A percentile compares a stretch with the other conserved stretches of the same genome.
Evolutionary conservation across 2,329 filamentous ascomycete species (phyloP).

Genomic region (Colletotrichum zoysiae): DNA sequence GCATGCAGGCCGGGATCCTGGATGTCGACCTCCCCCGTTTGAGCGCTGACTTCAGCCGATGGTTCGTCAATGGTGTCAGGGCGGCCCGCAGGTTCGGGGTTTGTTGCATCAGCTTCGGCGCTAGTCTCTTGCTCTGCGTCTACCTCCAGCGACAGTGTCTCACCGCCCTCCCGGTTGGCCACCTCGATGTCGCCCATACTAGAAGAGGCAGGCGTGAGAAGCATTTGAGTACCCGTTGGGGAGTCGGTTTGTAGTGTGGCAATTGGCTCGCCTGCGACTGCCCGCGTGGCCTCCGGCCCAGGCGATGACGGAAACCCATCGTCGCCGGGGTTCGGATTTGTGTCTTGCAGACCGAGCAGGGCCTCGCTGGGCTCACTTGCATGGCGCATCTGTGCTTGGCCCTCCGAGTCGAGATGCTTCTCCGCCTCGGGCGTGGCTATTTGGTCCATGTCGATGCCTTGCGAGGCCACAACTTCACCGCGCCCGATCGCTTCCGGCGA

Average conservation of each 20-base stretch:
- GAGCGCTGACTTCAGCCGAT: constrained; percentile 8
- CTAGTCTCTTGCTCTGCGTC: constrained; percentile 33
- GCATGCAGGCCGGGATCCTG: constrained; percentile 37
- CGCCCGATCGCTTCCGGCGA: background rate
- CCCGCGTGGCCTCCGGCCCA: constrained; percentile 34
- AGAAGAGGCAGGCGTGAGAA: constrained; percentile 5
- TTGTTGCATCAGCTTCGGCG: constrained; percentile 37
- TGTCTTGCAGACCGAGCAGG: constrained; percentile 28
- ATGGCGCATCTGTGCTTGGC: constrained; percentile 28
- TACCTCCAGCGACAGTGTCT: constrained; percentile 23
- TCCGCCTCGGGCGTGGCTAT: constrained; percentile 21
- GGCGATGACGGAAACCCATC: constrained; percentile 29
- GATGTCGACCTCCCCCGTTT: constrained; percentile 30
- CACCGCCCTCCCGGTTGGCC: constrained; percentile 39
- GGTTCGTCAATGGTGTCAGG: constrained; percentile 37
- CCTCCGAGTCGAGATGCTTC: constrained; percentile 26
- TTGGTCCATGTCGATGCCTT: constrained; percentile 13
- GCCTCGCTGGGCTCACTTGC: constrained; percentile 22
- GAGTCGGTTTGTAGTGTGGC: constrained; percentile 9
- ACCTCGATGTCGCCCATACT: constrained; percentile 8
- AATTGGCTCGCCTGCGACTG: constrained; percentile 14
- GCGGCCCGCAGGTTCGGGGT: constrained; percentile 33
- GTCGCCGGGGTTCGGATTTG: constrained; percentile 2
- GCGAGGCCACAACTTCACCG: constrained; percentile 9
- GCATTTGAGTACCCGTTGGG: constrained; percentile 14